A percentile compares a stretch with the other conserved stretches of the same genome.
Conservation (phyloP, 1,284 basidiomycete genomes). For the Somion occarium region DNA sequence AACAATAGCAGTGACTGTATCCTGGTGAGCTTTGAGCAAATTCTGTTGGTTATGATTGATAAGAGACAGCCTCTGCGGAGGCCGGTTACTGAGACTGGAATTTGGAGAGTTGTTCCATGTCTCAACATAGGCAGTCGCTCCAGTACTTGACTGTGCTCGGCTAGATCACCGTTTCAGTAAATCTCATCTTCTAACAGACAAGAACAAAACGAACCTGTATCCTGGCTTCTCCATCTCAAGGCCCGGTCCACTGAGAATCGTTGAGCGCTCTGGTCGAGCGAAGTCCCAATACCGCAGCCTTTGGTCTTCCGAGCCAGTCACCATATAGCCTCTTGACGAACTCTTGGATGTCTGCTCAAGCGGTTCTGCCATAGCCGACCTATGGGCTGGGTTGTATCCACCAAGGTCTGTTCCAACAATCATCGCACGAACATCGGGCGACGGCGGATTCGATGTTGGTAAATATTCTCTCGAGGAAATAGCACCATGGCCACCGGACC, state of each 20-base stretch:
- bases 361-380: slow-evolving; percentile 49
- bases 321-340: slow-evolving; percentile 58
- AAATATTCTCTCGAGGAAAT: slow-evolving; percentile 26
- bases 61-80: slow-evolving; percentile 69
- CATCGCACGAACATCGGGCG: slow-evolving; percentile 60
- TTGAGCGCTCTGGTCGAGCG: slow-evolving; percentile 63
- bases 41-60: slow-evolving; percentile 79
- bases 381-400: slow-evolving; percentile 50
- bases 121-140: slow-evolving; percentile 50
- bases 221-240: slow-evolving; percentile 61
- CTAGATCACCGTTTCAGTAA: background rate
- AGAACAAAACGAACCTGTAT: slow-evolving; percentile 50
- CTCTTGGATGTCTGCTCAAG: slow-evolving; percentile 32
- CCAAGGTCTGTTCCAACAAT: slow-evolving; percentile 71
- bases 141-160: slow-evolving; percentile 33
- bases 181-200: background rate
- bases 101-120: slow-evolving; percentile 52
- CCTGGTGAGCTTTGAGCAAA: slow-evolving; percentile 75
- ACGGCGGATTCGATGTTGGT: slow-evolving; percentile 34
- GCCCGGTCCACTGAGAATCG: slow-evolving; percentile 68
- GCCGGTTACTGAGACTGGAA: slow-evolving; percentile 51
- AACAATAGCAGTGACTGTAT: slow-evolving; percentile 75
- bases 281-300: slow-evolving; percentile 84
- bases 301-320: slow-evolving; percentile 81
- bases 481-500: slow-evolving; percentile 14